Conservation (phyloP, 306 rosid genomes). For the Vigna angularis region DNA sequence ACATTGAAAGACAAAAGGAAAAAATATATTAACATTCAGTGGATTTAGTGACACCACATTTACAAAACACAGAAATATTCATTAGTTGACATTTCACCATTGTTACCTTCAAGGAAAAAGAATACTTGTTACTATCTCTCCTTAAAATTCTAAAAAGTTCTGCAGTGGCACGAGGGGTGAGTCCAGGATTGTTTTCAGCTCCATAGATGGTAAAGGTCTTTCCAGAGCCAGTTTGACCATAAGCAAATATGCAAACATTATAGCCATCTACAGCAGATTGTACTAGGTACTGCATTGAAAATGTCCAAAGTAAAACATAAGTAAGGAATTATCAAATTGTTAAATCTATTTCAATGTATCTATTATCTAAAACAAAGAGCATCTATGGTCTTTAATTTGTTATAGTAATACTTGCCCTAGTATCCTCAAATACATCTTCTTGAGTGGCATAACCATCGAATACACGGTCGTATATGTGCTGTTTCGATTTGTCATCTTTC, state of each 20-base stretch:
- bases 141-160: conserved; percentile 79
- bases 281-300: conserved; percentile 78
- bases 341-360: not conserved
- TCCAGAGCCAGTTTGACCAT: conserved; percentile 97
- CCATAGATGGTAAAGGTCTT: conserved; percentile 93
- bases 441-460: conserved; percentile 79
- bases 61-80: conserved; percentile 14
- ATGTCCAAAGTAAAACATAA: conserved; percentile 27
- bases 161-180: conserved; percentile 80
- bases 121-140: conserved; percentile 74
- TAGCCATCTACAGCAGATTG: conserved; percentile 92
- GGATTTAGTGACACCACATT: conserved; percentile 2
- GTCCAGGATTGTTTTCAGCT: conserved; percentile 76
- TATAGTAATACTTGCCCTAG: conserved; percentile 71
- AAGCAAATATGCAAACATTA: conserved; percentile 94
- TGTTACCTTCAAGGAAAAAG: conserved; percentile 84
- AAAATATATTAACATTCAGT: not conserved
- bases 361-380: conserved; percentile 4
- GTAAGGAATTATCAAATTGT: conserved; percentile 1
- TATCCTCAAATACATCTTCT: conserved; percentile 90
- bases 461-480: conserved; percentile 82
- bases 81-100: not conserved
- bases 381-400: conserved; percentile 12
- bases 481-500: conserved; percentile 85
- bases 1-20: not conserved